Percentiles rank a stretch among this genome's conserved stretches.
Evolutionary conservation across 2,329 filamentous ascomycete species (phyloP).

Genomic region (Exophiala lecanii-corni): DNA sequence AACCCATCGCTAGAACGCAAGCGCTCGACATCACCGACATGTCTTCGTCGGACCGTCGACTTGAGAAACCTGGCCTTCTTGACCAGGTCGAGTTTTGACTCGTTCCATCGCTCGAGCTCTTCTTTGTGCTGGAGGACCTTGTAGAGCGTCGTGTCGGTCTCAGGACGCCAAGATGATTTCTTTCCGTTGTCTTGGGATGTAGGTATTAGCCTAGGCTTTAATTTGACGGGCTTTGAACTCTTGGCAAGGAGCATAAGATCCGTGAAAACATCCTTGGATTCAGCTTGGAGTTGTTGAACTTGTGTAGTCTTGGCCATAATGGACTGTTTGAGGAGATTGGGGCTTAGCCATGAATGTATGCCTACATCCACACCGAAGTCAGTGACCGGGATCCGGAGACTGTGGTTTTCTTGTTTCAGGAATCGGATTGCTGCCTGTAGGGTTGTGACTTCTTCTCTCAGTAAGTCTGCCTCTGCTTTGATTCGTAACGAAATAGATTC

Average conservation of each 20-base stretch:
- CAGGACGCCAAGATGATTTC: constrained; percentile 34
- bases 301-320: constrained; percentile 5
- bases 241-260: constrained; percentile 41
- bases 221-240: constrained; percentile 36
- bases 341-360: constrained; percentile 41
- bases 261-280: constrained; percentile 40
- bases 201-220: constrained; percentile 27
- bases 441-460: constrained; percentile 36
- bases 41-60: not conserved
- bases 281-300: constrained; percentile 33
- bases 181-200: not conserved
- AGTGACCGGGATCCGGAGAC: constrained; percentile 23
- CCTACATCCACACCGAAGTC: constrained; percentile 22
- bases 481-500: constrained; percentile 37
- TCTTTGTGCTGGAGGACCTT: constrained; percentile 42
- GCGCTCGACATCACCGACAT: not conserved
- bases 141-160: constrained; percentile 40
- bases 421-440: constrained; percentile 45
- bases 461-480: constrained; percentile 20
- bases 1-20: too few relatives aligned
- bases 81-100: constrained; percentile 17
- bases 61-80: constrained; percentile 12
- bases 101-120: constrained; percentile 42
- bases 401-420: constrained; percentile 42
- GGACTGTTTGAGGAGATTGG: constrained; percentile 19